Percentiles rank a stretch among this genome's conserved stretches.
Evolutionary conservation across 78 protist species (phyloP).

Genomic region (Isochrysis galbana): DNA sequence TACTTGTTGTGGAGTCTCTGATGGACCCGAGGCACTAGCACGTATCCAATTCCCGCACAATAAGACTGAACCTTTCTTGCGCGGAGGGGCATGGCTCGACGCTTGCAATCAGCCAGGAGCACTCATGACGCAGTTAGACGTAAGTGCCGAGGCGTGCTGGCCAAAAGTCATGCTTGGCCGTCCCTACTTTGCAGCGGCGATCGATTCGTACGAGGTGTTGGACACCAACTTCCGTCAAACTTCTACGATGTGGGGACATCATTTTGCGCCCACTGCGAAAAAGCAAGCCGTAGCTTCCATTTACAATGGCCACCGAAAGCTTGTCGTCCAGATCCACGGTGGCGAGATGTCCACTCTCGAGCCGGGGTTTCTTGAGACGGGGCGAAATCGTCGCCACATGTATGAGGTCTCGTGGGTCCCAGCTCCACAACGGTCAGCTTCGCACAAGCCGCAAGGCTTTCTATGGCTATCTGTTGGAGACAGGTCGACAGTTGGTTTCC

Average conservation of each 20-base stretch:
- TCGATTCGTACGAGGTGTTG: not conserved
- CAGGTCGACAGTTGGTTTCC: too few species aligned
- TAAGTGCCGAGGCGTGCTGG: not conserved
- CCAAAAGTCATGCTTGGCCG: not conserved
- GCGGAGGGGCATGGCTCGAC: not conserved
- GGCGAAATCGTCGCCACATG: not conserved
- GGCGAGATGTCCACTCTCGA: not conserved
- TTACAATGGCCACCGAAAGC: not conserved
- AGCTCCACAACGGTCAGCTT: not conserved
- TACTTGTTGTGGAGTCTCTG: not conserved
- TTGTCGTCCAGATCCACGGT: not conserved
- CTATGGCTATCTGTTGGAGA: too few species aligned
- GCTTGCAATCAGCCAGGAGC: not conserved
- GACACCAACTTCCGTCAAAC: not conserved
- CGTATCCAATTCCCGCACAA: not conserved
- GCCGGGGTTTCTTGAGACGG: not conserved
- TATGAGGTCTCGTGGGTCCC: not conserved
- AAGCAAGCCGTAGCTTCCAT: too few species aligned
- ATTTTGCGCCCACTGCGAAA: not conserved
- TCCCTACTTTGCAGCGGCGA: not conserved
- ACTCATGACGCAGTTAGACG: not conserved
- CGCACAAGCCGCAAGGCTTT: too few species aligned
- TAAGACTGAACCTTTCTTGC: not conserved
- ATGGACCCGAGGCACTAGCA: not conserved
- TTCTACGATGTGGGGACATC: not conserved